Percentiles rank a stretch among this genome's conserved stretches.
phyloP scores from a whole-genome alignment of 2,329 filamentous ascomycete genomes.

The Elsinoe batatas region DNA sequence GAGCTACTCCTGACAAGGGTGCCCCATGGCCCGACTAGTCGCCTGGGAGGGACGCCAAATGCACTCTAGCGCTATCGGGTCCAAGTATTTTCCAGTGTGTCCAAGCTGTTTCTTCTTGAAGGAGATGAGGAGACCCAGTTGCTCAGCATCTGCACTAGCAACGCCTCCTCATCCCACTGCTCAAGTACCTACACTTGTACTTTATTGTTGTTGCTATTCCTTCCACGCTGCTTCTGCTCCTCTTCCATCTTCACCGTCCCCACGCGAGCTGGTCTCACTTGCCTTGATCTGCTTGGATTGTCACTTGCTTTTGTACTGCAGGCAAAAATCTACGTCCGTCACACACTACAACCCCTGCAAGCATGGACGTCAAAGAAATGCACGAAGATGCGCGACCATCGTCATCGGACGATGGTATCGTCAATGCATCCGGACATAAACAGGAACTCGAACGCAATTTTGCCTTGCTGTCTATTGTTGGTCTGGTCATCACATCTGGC shows the following conservation, averaged over 20 bases:
- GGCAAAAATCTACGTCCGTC: neutral
- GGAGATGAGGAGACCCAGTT: neutral
- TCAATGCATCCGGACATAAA: conserved; percentile 36
- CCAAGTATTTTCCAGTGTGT: neutral
- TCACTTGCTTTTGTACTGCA: neutral
- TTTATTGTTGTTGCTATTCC: neutral
- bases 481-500: conserved; percentile 34
- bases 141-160: neutral
- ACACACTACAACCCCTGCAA: neutral
- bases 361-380: conserved; percentile 3
- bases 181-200: neutral
- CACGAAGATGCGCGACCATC: neutral
- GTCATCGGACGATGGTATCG: neutral
- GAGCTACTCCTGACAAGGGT: no score
- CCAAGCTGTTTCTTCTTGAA: neutral
- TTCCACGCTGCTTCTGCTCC: neutral
- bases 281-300: neutral
- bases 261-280: neutral
- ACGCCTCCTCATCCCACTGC: neutral
- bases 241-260: neutral
- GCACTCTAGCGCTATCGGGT: neutral
- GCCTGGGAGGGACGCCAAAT: neutral
- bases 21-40: neutral
- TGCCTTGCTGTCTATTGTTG: conserved; percentile 33
- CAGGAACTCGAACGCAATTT: conserved; percentile 35